Evolutionary conservation across 164 flowering plant species (phyloP).

Genomic region (Cinnamomum chago): DNA sequence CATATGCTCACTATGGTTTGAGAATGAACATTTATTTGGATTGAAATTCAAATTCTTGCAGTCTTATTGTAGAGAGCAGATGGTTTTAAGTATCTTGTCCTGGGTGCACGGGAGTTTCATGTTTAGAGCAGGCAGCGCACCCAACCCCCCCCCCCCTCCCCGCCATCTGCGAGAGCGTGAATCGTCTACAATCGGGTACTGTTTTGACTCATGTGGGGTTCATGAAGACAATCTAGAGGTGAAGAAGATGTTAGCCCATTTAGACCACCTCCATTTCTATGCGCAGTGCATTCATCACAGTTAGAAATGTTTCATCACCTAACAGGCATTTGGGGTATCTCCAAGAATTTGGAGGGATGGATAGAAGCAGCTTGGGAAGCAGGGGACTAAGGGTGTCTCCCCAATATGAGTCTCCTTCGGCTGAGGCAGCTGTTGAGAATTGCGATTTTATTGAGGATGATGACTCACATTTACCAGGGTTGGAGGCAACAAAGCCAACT

Average conservation of each 20-base stretch:
- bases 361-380: conserved; percentile 23
- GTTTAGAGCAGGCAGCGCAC: neutral
- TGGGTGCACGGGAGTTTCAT: neutral
- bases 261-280: neutral
- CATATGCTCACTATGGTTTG: neutral
- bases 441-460: conserved; percentile 32
- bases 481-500: conserved; percentile 63
- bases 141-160: too few relatives aligned
- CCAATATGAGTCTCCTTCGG: conserved; percentile 31
- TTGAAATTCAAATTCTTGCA: neutral
- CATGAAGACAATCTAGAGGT: neutral
- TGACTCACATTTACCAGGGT: conserved; percentile 31
- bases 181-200: neutral
- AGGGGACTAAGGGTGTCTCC: conserved; percentile 53
- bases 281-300: too few relatives aligned
- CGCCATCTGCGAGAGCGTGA: neutral
- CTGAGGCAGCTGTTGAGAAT: conserved; percentile 32
- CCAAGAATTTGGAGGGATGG: conserved; percentile 3
- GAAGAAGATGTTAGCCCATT: neutral
- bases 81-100: neutral
- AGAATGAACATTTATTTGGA: neutral
- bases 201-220: neutral
- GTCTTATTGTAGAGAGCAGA: neutral
- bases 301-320: conserved; percentile 9
- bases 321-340: conserved; percentile 14